Base-by-base conservation (phyloP, 208 protist genomes). In the Porcisia deanei region DNA sequence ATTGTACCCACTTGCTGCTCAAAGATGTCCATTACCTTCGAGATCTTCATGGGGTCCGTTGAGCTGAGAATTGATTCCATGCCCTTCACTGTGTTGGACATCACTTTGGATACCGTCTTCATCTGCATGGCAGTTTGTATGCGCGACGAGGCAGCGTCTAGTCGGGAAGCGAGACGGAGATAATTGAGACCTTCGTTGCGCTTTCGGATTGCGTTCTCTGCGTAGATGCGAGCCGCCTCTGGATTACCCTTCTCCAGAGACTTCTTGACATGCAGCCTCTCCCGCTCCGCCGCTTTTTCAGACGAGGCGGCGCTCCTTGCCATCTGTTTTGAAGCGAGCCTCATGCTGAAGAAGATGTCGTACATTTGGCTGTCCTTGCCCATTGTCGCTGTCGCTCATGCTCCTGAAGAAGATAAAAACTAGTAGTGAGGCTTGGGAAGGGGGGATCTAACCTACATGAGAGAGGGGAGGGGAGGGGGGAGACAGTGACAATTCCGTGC, bases 221-320 rank as follows among this genome's bases (percentile, higher is more conserved):
- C 98, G 88, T 99, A 99, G 64, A 99, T 99, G 70, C 98, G 91
- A n/a, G 99, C 99, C 2, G 97, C 98, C 63, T 99, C 98, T 4
- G 92, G 87, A 90, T 99, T 99, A 58, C 96, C 96, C 85, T 99
- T 98, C 82, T 99, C 96, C 39, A 99, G 96, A 16, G 98, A 95
- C 82, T 90, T 94, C 77, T 98, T 99, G 16, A 98, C 84, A 61
- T 98, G 98, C 39, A 92, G 60, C 76, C 97, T 98, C 68, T 92
- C 86, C 83, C 97, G 98, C 82, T 98, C 97, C 75, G 92, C 93
- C 53, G 91, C 92, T 82, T 97, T 97, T 73, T 98, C 95, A 22
- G 91, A 86, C 59, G 91, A 91, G 39, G 86, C 83, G 43, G 89
- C 85, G 75, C 91, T 93, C 81, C 97, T 95, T 45, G 85, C 82